Percentiles rank a stretch among this genome's conserved stretches.
phyloP scores from a whole-genome alignment of 2,329 filamentous ascomycete genomes.

The Apiospora arundinis region DNA sequence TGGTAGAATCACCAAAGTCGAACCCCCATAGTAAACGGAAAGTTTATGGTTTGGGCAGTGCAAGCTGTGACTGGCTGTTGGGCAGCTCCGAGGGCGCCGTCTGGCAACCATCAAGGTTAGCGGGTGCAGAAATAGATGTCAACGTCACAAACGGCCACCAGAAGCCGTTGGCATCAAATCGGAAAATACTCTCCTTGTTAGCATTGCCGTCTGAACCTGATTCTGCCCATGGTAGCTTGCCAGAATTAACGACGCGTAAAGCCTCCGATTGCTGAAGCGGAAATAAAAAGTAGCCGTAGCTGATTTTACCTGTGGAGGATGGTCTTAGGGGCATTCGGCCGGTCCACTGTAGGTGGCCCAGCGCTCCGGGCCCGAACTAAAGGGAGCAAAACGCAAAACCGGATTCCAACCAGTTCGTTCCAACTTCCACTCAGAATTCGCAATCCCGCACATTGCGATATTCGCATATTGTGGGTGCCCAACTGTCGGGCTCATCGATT shows the following conservation, averaged over 20 bases:
- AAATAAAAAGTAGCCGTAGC: neutral
- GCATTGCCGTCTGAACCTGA: neutral
- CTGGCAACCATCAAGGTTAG: neutral
- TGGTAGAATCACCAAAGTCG: neutral
- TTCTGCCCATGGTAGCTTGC: neutral
- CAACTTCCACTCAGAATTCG: neutral
- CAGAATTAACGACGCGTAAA: slow-evolving; percentile 5
- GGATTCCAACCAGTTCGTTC: neutral
- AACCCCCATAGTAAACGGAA: neutral
- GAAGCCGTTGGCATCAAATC: neutral
- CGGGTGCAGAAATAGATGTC: neutral
- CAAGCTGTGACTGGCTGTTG: neutral
- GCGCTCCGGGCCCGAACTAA: neutral
- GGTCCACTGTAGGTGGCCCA: neutral
- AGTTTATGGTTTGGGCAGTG: neutral
- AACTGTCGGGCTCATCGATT: neutral
- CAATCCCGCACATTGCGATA: neutral
- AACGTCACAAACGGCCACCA: neutral
- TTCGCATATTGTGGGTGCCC: slow-evolving; percentile 1
- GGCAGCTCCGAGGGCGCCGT: neutral
- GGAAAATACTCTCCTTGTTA: neutral
- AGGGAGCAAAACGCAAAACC: neutral
- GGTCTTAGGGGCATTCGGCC: neutral
- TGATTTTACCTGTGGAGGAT: neutral
- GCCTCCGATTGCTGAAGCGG: neutral